These are phyloP conservation scores for Coemansia javaensis DNA, from an alignment of 192 early-diverging fungal genomes.

Conservation along the genomic window DNA sequence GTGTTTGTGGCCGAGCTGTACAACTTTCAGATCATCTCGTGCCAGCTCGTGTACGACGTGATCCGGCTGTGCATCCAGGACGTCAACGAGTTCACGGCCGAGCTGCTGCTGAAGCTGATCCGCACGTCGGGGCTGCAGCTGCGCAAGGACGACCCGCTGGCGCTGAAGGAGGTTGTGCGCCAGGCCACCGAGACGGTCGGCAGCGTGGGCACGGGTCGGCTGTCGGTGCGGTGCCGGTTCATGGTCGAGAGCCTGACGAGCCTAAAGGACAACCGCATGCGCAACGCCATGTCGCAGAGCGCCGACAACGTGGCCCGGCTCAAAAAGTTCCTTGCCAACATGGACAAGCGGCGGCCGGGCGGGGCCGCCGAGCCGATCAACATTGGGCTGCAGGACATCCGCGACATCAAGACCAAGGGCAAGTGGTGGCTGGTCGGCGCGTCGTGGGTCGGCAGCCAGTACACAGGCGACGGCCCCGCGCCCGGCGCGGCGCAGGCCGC, in stretches of 20 bases:
- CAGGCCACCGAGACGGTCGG: constrained; percentile 36
- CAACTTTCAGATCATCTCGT: constrained; percentile 84
- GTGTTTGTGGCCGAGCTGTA: constrained; percentile 80
- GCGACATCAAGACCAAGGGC: constrained; percentile 73
- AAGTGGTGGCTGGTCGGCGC: constrained; percentile 99
- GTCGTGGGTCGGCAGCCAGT: constrained; percentile 75
- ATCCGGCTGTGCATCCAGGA: constrained; percentile 64
- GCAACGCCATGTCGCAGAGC: constrained; percentile 55
- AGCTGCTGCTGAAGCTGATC: constrained; percentile 76
- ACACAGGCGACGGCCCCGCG: constrained; percentile 2
- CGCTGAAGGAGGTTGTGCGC: constrained; percentile 85
- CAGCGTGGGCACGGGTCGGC: constrained; percentile 17
- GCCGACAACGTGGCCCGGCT: constrained; percentile 63
- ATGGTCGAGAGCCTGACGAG: constrained; percentile 93
- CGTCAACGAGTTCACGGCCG: constrained; percentile 79
- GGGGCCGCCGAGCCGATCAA: constrained; percentile 68
- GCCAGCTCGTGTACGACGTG: constrained; percentile 83
- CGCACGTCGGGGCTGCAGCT: constrained; percentile 74
- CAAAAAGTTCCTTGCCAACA: constrained; percentile 72
- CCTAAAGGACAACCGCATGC: constrained; percentile 89
- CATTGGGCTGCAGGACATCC: constrained; percentile 81
- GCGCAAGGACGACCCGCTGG: constrained; percentile 83
- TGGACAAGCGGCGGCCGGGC: constrained; percentile 52
- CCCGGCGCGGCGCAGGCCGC: background rate
- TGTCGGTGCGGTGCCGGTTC: constrained; percentile 71